Percentiles rank a stretch among this genome's conserved stretches.
These are phyloP conservation scores for Berkeleyomyces rouxiae DNA, from an alignment of 2,329 filamentous ascomycete species.

Conservation along the genomic window DNA sequence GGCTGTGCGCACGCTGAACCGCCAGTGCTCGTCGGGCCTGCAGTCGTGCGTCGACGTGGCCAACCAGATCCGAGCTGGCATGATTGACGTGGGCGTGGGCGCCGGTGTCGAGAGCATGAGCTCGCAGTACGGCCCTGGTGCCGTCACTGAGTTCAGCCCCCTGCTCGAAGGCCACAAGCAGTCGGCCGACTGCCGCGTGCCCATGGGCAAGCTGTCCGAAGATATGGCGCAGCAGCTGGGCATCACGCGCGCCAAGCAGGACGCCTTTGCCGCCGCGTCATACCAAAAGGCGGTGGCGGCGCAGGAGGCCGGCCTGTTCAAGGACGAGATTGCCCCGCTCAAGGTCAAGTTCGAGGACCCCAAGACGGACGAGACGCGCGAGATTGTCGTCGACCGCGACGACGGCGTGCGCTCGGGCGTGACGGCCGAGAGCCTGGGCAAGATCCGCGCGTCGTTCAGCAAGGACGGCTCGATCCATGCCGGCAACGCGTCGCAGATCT, in stretches of 20 bases:
- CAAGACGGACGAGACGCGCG: conserved; percentile 73
- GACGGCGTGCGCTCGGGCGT: conserved; percentile 77
- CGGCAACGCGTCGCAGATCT: conserved; percentile 90
- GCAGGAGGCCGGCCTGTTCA: conserved; percentile 76
- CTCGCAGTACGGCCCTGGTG: conserved; percentile 71
- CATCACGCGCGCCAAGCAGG: conserved; percentile 57
- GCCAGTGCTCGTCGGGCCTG: conserved; percentile 85
- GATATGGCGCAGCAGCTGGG: conserved; percentile 79
- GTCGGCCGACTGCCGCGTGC: conserved; percentile 89
- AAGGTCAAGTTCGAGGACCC: conserved; percentile 79
- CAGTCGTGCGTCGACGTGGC: conserved; percentile 89
- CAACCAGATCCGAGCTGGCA: conserved; percentile 76
- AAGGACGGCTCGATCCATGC: conserved; percentile 90
- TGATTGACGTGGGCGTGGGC: conserved; percentile 90
- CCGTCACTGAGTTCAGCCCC: conserved; percentile 86
- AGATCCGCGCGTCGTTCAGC: conserved; percentile 80
- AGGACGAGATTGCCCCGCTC: conserved; percentile 77
- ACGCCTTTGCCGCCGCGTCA: conserved; percentile 82
- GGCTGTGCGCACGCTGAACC: conserved; percentile 76
- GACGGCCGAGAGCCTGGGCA: conserved; percentile 72
- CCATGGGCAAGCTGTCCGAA: conserved; percentile 89
- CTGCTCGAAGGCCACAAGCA: conserved; percentile 66
- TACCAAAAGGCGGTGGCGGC: conserved; percentile 82
- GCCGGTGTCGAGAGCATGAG: conserved; percentile 96
- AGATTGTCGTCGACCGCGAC: conserved; percentile 67